phyloP scores from a whole-genome alignment of 345 rosid species.

The Bruguiera gymnorhiza region DNA sequence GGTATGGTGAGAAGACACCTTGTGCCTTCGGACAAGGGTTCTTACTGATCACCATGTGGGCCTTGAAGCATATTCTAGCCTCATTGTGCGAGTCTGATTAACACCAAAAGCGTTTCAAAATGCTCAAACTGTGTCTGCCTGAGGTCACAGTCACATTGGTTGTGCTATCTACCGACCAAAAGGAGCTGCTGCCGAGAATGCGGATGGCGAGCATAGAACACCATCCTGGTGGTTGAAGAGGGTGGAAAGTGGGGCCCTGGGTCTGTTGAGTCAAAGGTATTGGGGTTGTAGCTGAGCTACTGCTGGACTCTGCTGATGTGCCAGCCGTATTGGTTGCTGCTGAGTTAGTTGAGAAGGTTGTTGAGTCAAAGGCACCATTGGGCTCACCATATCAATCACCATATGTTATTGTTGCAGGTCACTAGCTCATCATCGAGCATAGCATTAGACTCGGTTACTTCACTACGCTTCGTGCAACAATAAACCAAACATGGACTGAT shows the following conservation, averaged over 20 bases:
- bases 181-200: conserved; percentile 41
- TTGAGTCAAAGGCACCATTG: conserved; percentile 41
- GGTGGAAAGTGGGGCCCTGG: conserved; percentile 51
- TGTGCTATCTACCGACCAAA: conserved; percentile 19
- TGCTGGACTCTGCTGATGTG: conserved; percentile 23
- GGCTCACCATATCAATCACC: conserved; percentile 35
- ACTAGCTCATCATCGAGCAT: too few relatives aligned
- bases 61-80: background rate
- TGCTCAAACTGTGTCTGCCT: conserved; percentile 5
- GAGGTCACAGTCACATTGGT: background rate
- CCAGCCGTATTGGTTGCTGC: conserved; percentile 37
- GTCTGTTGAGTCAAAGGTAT: conserved; percentile 33
- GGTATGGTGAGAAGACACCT: too few relatives aligned
- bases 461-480: too few relatives aligned
- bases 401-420: too few relatives aligned
- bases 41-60: background rate
- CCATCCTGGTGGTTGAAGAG: conserved; percentile 73
- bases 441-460: too few relatives aligned
- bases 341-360: conserved; percentile 39
- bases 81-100: background rate
- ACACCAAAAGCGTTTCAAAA: conserved; percentile 1
- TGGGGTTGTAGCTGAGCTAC: conserved; percentile 26
- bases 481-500: too few relatives aligned
- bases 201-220: conserved; percentile 57
- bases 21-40: background rate